Evolutionary conservation across 306 rosid genomes (phyloP), one percentile per base, ranked within the genome.

Genomic region (Vigna reflexopilosa): DNA sequence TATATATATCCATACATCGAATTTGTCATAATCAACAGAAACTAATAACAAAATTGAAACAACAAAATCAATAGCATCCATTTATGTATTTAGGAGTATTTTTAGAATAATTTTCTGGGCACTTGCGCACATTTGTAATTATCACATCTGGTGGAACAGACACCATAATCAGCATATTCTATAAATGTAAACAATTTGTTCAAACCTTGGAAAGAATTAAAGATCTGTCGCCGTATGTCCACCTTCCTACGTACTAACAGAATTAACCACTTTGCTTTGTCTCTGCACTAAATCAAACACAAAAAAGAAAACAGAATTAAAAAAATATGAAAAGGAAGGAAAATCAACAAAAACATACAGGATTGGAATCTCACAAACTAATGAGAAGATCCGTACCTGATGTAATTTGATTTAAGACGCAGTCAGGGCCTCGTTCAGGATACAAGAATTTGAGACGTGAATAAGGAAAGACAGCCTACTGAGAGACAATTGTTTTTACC

Each of bases 61-160:
- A 59, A 63, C 13, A 71, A 77, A 30, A 55, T 4, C 56, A 56
- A 20, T 49, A 63, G 38, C 28, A 82, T 45, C 66, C 65, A 22
- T 72, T 58, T 22, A 19, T 0, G 16, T 64, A 12, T 24, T 58
- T 16, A 77, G 78, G 20, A n/a, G 57, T 76, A 32, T 13, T 64
- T 26, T 52, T 38, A 34, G 40, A 45, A 51, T 34, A 20, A 14
- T 20, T 20, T 77, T 55, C 26, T 14, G 6, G 9, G 54, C 26
- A 80, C 15, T 59, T 20, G 5, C 59, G 26, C 40, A 40, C 58
- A 72, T 11, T 26, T 47, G 22, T 26, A 67, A 69, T 24, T n/a
- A 24, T 49, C 77, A 67, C 22, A 66, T 5, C 7, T 55, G 0
- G 14, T 9, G 32, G 6, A 20, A 10, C 15, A 57, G 38, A 57